Conservation (phyloP, 257 asterid genomes). For the Buddleja alternifolia region DNA sequence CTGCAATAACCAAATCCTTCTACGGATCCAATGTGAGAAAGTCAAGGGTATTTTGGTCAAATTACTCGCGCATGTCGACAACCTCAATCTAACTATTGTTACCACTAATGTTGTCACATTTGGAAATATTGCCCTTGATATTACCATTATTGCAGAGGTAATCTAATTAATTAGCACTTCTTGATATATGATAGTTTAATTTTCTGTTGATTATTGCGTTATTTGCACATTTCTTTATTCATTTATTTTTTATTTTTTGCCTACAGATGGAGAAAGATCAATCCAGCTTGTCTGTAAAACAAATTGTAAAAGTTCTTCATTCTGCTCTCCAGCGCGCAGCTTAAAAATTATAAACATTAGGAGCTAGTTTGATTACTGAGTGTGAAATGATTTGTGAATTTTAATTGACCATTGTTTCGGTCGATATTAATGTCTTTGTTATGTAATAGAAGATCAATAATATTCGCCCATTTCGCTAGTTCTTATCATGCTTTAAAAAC, state of each 20-base stretch:
- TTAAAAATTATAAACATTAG: background rate
- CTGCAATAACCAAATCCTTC: conserved; percentile 29
- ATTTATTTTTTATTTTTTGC: background rate
- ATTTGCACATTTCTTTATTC: too few species aligned
- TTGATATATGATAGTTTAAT: background rate
- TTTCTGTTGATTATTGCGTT: background rate
- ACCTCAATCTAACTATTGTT: conserved; percentile 24
- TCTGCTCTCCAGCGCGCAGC: background rate
- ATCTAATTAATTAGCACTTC: background rate
- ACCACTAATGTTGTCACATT: conserved; percentile 24
- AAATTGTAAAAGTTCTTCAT: conserved; percentile 3
- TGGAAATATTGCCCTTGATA: conserved; percentile 25
- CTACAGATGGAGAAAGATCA: conserved; percentile 27
- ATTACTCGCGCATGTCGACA: conserved; percentile 29
- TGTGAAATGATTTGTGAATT: too few species aligned
- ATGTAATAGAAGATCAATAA: too few species aligned
- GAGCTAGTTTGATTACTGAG: too few species aligned
- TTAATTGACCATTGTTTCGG: too few species aligned
- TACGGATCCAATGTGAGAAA: conserved; percentile 31
- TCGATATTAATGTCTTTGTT: too few species aligned
- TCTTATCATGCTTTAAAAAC: too few species aligned
- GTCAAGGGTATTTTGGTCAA: conserved; percentile 19
- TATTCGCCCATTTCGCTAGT: too few species aligned
- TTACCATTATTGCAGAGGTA: conserved; percentile 35
- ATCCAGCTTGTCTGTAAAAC: conserved; percentile 6